A percentile compares a stretch with the other conserved stretches of the same genome.
phyloP scores from a whole-genome alignment of 2,329 filamentous ascomycete species.

The Akanthomyces uredinophilus region DNA sequence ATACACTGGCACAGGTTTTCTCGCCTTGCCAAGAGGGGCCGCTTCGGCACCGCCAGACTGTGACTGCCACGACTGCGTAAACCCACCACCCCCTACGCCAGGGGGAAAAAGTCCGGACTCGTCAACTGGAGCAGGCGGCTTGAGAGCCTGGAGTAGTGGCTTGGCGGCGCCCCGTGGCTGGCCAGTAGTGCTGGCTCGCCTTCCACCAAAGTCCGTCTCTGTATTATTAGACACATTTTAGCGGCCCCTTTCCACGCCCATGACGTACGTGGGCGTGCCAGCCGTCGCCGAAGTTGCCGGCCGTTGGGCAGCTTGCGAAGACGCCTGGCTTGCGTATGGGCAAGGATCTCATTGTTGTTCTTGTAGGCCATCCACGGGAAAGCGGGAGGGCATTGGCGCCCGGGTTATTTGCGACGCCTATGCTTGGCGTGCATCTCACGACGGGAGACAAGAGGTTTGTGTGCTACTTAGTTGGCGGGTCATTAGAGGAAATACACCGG shows the following conservation, averaged over 20 bases:
- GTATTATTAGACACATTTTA: neutral
- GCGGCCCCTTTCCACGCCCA: neutral
- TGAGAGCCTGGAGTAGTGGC: slow-evolving; percentile 8
- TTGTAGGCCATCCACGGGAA: neutral
- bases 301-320: neutral
- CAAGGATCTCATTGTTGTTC: neutral
- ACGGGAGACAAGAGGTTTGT: neutral
- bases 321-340: neutral
- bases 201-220: neutral
- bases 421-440: neutral
- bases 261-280: slow-evolving; percentile 6
- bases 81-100: neutral
- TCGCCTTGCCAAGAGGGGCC: neutral
- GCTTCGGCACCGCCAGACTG: slow-evolving; percentile 1
- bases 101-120: neutral
- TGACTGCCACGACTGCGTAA: neutral
- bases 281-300: neutral
- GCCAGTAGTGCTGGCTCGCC: neutral
- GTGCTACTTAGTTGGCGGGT: neutral
- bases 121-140: neutral
- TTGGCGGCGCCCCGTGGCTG: slow-evolving; percentile 5
- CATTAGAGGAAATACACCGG: neutral
- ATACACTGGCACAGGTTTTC: neutral
- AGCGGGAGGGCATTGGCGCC: neutral
- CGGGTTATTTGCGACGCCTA: neutral